A percentile compares a stretch with the other conserved stretches of the same genome.
Conservation (phyloP, 768 basidiomycete species). For the Tulasnella sp. region DNA sequence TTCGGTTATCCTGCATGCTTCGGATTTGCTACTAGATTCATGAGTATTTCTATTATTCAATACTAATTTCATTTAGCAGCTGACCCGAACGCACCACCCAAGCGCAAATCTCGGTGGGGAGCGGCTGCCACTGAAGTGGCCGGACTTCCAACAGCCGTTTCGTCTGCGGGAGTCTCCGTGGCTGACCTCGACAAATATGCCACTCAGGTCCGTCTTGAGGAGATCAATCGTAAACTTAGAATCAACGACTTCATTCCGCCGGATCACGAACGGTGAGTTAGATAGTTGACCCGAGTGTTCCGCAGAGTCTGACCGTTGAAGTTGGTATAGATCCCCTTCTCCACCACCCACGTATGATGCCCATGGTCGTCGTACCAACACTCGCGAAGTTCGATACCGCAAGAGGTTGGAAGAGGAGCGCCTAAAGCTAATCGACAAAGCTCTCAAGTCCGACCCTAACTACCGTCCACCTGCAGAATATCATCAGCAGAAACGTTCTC, state of each 20-base stretch:
- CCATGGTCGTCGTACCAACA: constrained; percentile 96
- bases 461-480: constrained; percentile 97
- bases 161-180: constrained; percentile 85
- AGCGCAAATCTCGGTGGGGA: constrained; percentile 96
- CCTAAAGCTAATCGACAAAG: constrained; percentile 84
- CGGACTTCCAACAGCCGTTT: constrained; percentile 88
- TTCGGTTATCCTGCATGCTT: constrained; percentile 30
- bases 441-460: constrained; percentile 95
- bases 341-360: constrained; percentile 96
- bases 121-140: constrained; percentile 86
- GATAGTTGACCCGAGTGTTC: constrained; percentile 20
- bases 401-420: constrained; percentile 92
- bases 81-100: constrained; percentile 79
- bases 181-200: constrained; percentile 97
- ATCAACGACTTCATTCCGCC: constrained; percentile 93
- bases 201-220: constrained; percentile 88
- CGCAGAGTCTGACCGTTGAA: not conserved
- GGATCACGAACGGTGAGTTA: constrained; percentile 69
- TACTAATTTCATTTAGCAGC: constrained; percentile 36
- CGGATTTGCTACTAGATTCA: constrained; percentile 27
- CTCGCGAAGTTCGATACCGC: constrained; percentile 94
- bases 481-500: constrained; percentile 85
- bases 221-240: constrained; percentile 91
- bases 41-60: constrained; percentile 47
- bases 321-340: constrained; percentile 63